Percentiles rank a stretch among this genome's conserved stretches.
These are phyloP conservation scores for Aphanomyces euteiches DNA, from an alignment of 352 stramenopile species.

Conservation along the genomic window DNA sequence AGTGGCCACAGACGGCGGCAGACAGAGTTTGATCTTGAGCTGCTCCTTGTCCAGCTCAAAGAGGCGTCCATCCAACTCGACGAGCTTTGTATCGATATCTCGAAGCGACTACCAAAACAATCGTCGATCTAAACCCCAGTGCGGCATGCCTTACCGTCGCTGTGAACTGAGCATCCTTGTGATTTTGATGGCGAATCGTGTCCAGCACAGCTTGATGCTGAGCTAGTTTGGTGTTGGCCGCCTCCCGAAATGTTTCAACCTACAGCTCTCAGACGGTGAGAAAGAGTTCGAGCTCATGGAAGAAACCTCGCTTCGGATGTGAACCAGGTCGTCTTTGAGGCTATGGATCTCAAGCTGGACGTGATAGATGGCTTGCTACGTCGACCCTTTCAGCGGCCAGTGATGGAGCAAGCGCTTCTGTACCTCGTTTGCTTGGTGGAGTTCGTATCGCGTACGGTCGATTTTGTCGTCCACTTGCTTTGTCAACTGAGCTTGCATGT, in stretches of 20 bases:
- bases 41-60: conserved; percentile 64
- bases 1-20: conserved; percentile 41
- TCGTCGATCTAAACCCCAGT: neutral
- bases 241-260: conserved; percentile 20
- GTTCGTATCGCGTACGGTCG: conserved; percentile 10
- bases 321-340: conserved; percentile 22
- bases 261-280: neutral
- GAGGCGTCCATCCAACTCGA: conserved; percentile 53
- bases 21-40: conserved; percentile 55
- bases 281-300: no score
- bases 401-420: no score
- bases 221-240: neutral
- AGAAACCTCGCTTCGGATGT: conserved; percentile 12
- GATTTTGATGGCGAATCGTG: conserved; percentile 18
- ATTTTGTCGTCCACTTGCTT: conserved; percentile 32
- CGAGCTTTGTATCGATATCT: conserved; percentile 33
- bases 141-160: neutral
- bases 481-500: conserved; percentile 41
- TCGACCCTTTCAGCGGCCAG: neutral
- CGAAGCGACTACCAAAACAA: conserved; percentile 12
- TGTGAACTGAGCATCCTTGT: conserved; percentile 17
- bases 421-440: conserved; percentile 21
- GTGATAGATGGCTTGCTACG: conserved; percentile 9
- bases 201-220: conserved; percentile 19
- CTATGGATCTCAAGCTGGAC: conserved; percentile 21